A percentile compares a stretch with the other conserved stretches of the same genome.
Conservation (phyloP, 805 yeast genomes). For the Wickerhamomyces strasburgensis region DNA sequence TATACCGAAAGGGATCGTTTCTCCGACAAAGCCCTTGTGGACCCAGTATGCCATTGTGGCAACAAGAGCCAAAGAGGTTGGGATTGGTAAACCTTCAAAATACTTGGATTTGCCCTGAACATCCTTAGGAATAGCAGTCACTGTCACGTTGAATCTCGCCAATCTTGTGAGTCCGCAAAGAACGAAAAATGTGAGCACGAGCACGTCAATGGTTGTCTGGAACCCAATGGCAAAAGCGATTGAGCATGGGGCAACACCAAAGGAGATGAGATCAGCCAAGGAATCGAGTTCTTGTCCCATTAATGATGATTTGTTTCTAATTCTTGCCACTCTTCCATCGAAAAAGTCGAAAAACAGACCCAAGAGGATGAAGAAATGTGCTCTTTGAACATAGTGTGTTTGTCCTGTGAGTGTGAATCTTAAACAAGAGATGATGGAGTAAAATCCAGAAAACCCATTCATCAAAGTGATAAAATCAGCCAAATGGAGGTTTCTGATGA, state of each 20-base stretch:
- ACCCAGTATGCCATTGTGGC: slow-evolving; percentile 66
- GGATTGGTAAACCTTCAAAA: slow-evolving; percentile 96
- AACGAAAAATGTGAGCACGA: slow-evolving; percentile 76
- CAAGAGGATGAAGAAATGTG: slow-evolving; percentile 81
- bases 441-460: slow-evolving; percentile 92
- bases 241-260: slow-evolving; percentile 93
- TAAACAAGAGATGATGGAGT: slow-evolving; percentile 80
- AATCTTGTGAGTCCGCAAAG: slow-evolving; percentile 90
- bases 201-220: slow-evolving; percentile 75
- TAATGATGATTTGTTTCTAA: slow-evolving; percentile 83
- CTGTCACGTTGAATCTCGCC: slow-evolving; percentile 94
- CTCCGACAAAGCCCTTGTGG: slow-evolving; percentile 41
- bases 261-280: slow-evolving; percentile 88
- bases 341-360: slow-evolving; percentile 95
- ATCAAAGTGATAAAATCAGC: slow-evolving; percentile 94
- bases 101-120: slow-evolving; percentile 78
- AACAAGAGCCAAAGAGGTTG: slow-evolving; percentile 77
- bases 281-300: slow-evolving; percentile 98
- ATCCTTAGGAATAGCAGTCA: slow-evolving; percentile 89
- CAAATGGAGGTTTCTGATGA: slow-evolving; percentile 83
- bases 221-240: slow-evolving; percentile 90
- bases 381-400: slow-evolving; percentile 73
- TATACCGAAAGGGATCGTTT: slow-evolving; percentile 62
- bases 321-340: slow-evolving; percentile 95
- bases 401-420: slow-evolving; percentile 71